These are phyloP conservation scores for Ceratobasidium sp. DNA, from an alignment of 1,284 basidiomycete species.

Conservation along the genomic window DNA sequence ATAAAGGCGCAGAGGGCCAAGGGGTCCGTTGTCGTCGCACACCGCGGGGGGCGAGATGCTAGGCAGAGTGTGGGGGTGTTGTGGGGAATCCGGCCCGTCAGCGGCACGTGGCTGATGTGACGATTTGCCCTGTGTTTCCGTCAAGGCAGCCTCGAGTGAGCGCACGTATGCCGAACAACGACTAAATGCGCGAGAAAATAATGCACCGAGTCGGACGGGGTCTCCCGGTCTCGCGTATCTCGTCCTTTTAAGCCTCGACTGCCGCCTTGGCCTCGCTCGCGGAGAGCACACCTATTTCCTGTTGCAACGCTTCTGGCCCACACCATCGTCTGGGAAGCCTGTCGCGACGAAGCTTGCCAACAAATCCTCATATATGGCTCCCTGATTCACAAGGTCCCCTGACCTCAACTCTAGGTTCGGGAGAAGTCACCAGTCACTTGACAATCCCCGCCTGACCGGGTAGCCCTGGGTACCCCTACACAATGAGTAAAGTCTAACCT, in stretches of 20 bases:
- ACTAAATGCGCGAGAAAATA: conserved; percentile 39
- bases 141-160: neutral
- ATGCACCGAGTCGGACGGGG: conserved; percentile 26
- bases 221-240: conserved; percentile 16
- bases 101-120: conserved; percentile 28
- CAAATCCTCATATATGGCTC: conserved; percentile 34
- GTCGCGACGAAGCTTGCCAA: conserved; percentile 42
- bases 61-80: conserved; percentile 18
- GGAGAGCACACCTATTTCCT: conserved; percentile 35
- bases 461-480: conserved; percentile 38
- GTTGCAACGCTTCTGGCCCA: conserved; percentile 36
- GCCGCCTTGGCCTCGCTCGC: conserved; percentile 20
- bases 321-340: conserved; percentile 36
- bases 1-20: neutral
- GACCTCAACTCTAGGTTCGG: conserved; percentile 35
- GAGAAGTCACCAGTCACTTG: conserved; percentile 41
- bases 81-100: conserved; percentile 30
- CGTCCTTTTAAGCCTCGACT: conserved; percentile 38
- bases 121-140: neutral
- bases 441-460: conserved; percentile 40
- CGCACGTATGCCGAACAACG: conserved; percentile 26
- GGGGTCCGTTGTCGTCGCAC: neutral
- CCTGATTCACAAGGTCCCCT: conserved; percentile 37
- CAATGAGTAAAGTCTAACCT: conserved; percentile 41
- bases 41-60: conserved; percentile 17